Conservation (phyloP, 257 asterid species). For the Solanum clarkiae region DNA sequence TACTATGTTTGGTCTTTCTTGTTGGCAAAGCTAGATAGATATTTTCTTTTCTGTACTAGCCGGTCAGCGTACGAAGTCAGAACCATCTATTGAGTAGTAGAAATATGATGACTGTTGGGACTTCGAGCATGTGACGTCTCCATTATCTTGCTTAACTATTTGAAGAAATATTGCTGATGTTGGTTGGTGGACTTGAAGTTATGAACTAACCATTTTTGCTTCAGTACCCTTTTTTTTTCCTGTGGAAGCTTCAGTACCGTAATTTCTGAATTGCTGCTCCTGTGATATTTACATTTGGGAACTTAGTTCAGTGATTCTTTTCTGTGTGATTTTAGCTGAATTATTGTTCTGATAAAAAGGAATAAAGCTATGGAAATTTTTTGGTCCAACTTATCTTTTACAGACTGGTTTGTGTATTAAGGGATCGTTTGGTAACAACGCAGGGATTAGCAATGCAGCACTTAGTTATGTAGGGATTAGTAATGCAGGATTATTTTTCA, state of each 20-base stretch:
- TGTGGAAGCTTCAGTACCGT: background rate
- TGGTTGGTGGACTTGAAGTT: background rate
- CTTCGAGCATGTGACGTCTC: background rate
- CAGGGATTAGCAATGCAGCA: too few species aligned
- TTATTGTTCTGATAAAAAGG: background rate
- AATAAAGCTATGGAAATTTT: background rate
- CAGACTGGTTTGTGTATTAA: background rate
- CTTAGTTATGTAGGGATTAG: too few species aligned
- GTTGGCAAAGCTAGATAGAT: background rate
- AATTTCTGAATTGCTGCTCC: background rate
- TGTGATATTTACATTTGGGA: background rate
- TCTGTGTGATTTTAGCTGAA: background rate
- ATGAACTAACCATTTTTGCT: background rate
- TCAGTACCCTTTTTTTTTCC: background rate
- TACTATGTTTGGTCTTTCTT: background rate
- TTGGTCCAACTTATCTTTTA: background rate
- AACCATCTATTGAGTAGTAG: background rate
- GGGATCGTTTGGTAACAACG: too few species aligned
- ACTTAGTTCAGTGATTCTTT: background rate
- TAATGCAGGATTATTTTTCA: too few species aligned
- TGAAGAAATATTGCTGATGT: background rate
- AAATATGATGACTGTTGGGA: background rate
- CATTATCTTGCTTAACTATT: background rate
- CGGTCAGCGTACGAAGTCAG: background rate
- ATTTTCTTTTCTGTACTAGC: background rate